Conservation (phyloP, 1,284 basidiomycete genomes). For the Wallemia hederae region DNA sequence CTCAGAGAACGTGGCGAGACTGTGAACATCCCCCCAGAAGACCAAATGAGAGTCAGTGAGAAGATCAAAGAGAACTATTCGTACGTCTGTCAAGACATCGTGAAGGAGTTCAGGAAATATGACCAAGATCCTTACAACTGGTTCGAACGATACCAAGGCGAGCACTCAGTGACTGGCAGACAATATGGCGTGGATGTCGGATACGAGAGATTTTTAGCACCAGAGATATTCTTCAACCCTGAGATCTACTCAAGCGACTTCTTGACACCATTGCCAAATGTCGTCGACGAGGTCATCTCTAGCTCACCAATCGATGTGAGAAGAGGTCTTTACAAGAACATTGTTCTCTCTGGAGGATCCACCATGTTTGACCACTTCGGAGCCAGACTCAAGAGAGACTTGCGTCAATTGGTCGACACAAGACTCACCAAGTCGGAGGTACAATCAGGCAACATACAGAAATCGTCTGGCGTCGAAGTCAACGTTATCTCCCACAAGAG, state of each 20-base stretch:
- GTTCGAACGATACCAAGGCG: slow-evolving; percentile 78
- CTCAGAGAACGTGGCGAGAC: slow-evolving; percentile 87
- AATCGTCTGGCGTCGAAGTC: slow-evolving; percentile 82
- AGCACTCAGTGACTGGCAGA: slow-evolving; percentile 70
- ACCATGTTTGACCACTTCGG: slow-evolving; percentile 98
- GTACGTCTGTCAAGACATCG: slow-evolving; percentile 97
- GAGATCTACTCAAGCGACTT: slow-evolving; percentile 97
- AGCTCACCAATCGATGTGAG: slow-evolving; percentile 85
- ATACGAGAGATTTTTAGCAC: slow-evolving; percentile 94
- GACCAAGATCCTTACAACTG: slow-evolving; percentile 88
- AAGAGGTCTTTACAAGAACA: slow-evolving; percentile 87
- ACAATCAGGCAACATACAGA: slow-evolving; percentile 20
- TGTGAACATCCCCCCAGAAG: slow-evolving; percentile 71
- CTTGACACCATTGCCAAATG: slow-evolving; percentile 80
- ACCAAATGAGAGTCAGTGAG: slow-evolving; percentile 67
- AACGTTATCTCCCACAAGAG: slow-evolving; percentile 97
- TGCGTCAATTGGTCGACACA: slow-evolving; percentile 77
- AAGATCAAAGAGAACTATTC: slow-evolving; percentile 96
- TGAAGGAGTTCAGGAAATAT: slow-evolving; percentile 94
- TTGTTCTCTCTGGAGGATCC: slow-evolving; percentile 75
- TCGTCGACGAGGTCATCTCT: slow-evolving; percentile 90
- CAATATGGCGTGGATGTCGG: slow-evolving; percentile 82
- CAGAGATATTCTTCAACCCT: slow-evolving; percentile 99
- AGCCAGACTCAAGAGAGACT: slow-evolving; percentile 71
- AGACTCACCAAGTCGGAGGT: slow-evolving; percentile 49